These are phyloP conservation scores for Cladorrhinum sp. DNA, from an alignment of 2,329 filamentous ascomycete species.

Conservation along the genomic window DNA sequence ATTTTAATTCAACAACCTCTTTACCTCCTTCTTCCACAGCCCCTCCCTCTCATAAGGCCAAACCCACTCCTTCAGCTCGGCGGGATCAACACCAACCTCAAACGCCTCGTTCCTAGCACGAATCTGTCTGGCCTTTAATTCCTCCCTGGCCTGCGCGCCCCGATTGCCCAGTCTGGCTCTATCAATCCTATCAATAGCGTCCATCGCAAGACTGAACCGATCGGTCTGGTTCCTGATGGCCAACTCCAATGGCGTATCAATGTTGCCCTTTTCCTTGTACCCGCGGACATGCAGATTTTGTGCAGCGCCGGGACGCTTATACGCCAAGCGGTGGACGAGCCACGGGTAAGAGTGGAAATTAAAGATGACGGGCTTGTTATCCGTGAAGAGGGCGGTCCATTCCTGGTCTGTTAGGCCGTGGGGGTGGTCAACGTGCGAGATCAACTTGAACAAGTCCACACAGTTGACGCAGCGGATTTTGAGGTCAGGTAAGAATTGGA, in stretches of 20 bases:
- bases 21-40: constrained; percentile 12
- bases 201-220: constrained; percentile 72
- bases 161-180: constrained; percentile 56
- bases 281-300: constrained; percentile 70
- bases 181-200: constrained; percentile 67
- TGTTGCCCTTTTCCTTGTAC: constrained; percentile 81
- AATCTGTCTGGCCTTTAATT: constrained; percentile 62
- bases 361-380: constrained; percentile 70
- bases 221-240: constrained; percentile 76
- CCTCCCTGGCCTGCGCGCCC: constrained; percentile 60
- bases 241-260: constrained; percentile 75
- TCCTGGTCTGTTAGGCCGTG: constrained; percentile 67
- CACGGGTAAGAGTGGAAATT: constrained; percentile 84
- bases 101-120: constrained; percentile 62
- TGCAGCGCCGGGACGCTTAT: constrained; percentile 64
- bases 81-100: constrained; percentile 67
- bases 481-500: constrained; percentile 67
- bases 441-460: constrained; percentile 77
- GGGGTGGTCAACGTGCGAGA: constrained; percentile 65
- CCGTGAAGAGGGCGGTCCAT: constrained; percentile 69
- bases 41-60: constrained; percentile 48
- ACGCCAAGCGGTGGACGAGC: constrained; percentile 73
- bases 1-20: constrained; percentile 11
- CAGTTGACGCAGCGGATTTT: constrained; percentile 79
- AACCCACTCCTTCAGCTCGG: constrained; percentile 61